These are phyloP conservation scores for Tuctoria greenei DNA, from an alignment of 176 grass and related monocot genomes.

Conservation along the genomic window DNA sequence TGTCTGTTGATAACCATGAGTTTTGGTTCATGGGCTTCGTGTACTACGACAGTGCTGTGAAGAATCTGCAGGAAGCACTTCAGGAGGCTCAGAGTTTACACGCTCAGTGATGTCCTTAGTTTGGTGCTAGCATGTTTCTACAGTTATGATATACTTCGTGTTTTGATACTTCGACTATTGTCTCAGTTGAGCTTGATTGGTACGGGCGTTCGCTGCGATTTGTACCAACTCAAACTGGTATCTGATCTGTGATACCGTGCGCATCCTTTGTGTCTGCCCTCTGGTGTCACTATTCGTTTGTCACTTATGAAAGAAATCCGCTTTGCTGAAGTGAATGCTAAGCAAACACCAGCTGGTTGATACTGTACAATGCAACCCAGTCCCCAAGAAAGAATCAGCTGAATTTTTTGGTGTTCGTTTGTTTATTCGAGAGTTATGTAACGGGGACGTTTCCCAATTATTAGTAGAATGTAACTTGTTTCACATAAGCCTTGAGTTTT, in stretches of 20 bases:
- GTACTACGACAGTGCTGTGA: slow-evolving; percentile 88
- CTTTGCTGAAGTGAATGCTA: too few relatives aligned
- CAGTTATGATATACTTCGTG: slow-evolving; percentile 28
- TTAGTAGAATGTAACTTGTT: too few relatives aligned
- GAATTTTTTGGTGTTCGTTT: too few relatives aligned
- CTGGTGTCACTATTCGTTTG: too few relatives aligned
- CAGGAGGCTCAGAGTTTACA: slow-evolving; percentile 42
- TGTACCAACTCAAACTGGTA: slow-evolving; percentile 14
- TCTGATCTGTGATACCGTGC: slow-evolving; percentile 6
- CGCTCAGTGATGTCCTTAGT: slow-evolving; percentile 41
- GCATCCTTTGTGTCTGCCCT: too few relatives aligned
- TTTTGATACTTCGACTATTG: slow-evolving; percentile 10
- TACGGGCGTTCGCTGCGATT: background rate
- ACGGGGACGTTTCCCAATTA: too few relatives aligned
- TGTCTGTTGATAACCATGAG: slow-evolving; percentile 86
- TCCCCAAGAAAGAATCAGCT: too few relatives aligned
- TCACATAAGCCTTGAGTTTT: too few relatives aligned
- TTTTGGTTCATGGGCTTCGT: slow-evolving; percentile 99
- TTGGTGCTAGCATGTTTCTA: slow-evolving; percentile 30
- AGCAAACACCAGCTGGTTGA: too few relatives aligned
- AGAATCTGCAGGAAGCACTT: slow-evolving; percentile 76
- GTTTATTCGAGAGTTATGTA: too few relatives aligned
- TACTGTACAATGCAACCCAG: too few relatives aligned
- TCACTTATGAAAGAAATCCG: too few relatives aligned
- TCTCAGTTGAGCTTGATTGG: slow-evolving; percentile 32